Base-by-base conservation (phyloP, 2,329 filamentous ascomycete species). In the Alternaria infectoria region DNA sequence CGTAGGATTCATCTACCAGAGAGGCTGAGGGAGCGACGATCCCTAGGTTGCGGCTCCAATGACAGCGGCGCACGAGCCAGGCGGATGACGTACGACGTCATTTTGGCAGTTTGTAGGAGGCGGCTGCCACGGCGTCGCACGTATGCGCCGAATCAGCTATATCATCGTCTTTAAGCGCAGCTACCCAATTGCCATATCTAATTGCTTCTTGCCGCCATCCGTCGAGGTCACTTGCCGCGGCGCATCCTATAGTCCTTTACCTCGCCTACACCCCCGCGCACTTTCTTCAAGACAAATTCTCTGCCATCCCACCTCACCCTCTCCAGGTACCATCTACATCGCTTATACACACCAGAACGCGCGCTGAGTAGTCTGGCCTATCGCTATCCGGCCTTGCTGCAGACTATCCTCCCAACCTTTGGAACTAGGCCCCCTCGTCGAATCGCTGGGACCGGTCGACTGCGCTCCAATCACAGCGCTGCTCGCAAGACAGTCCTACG, bases 401-500 rank as follows among this genome's bases (percentile, higher is more conserved):
- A 68, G 70, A 63, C 74, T 71, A 75, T 69, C 59, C 67, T 63
- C 52, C 65, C 40, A 51, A 36, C 36, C 36, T 45, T 15, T 15
- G 25, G 26, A 68, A 65, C 67, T 66, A 70, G 70, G 60, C 62
- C 51, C 52, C 62, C 62, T 71, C 61, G 65, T 63, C 58, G 46
- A 52, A 56, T 64, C 54, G 59, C 59, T 61, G 57, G 61, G 55
- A 60, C 59, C 36, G 45, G 49, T 56, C 54, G 47, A 65, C 51
- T 61, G 55, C 66, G 62, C 69, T 66, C 77, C 76, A 79, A 79
- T 79, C 77, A 78, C 56, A 67, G 55, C 65, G 59, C 57, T 57
- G 56, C 67, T 54, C 54, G 52, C 65, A 57, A 69, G 64, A 64
- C 69, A 61, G n/a, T 17, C 64, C 28, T 76, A 79, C 77, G 77